These are phyloP conservation scores for Cruciata laevipes DNA, from an alignment of 257 asterid genomes.

Conservation along the genomic window DNA sequence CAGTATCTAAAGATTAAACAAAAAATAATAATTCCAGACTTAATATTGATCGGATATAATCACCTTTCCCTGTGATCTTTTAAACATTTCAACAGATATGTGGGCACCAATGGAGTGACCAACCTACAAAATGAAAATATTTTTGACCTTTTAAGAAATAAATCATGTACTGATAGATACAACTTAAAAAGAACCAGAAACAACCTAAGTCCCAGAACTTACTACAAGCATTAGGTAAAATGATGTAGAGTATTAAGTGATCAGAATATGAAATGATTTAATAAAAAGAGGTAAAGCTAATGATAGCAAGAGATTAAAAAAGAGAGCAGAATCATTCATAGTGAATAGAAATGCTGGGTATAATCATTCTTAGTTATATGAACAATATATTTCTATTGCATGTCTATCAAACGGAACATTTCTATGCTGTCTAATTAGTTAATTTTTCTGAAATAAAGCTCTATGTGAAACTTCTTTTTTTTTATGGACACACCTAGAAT, in stretches of 20 bases:
- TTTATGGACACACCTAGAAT: neutral
- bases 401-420: neutral
- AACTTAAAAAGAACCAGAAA: neutral
- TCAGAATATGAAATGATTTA: neutral
- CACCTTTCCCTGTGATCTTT: conserved; percentile 64
- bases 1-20: neutral
- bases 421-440: neutral
- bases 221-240: neutral
- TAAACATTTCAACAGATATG: conserved; percentile 61
- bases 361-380: too few species aligned
- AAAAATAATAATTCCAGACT: conserved; percentile 2
- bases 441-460: neutral
- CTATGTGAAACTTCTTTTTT: neutral
- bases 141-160: conserved; percentile 12
- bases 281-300: neutral
- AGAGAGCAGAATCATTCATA: neutral
- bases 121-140: conserved; percentile 46
- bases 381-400: neutral
- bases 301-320: neutral
- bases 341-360: too few species aligned
- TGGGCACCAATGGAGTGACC: conserved; percentile 91
- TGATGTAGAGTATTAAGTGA: neutral
- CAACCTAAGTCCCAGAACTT: neutral
- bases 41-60: conserved; percentile 8
- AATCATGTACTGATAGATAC: neutral